Evolutionary conservation across 2,329 filamentous ascomycete species (phyloP).

Genomic region (Aspergillus thermomutatus): DNA sequence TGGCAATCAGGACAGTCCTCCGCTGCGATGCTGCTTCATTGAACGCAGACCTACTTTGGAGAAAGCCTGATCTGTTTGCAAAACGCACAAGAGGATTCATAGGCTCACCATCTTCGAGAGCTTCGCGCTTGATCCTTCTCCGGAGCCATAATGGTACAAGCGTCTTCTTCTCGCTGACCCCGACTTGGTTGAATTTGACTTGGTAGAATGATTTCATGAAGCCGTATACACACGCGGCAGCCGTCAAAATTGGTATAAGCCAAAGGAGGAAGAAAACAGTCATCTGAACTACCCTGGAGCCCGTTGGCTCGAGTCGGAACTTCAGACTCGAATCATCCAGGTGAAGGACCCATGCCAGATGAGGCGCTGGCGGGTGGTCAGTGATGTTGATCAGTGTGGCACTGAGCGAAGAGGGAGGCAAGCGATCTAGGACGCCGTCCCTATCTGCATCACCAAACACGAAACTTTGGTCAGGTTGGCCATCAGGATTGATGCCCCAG

Average conservation of each 20-base stretch:
- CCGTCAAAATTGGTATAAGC: constrained; percentile 52
- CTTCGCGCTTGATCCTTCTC: constrained; percentile 32
- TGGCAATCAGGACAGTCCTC: constrained; percentile 63
- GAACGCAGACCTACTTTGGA: constrained; percentile 36
- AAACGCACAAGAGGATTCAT: constrained; percentile 34
- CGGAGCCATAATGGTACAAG: constrained; percentile 37
- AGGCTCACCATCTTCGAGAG: constrained; percentile 23
- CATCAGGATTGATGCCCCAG: constrained; percentile 65
- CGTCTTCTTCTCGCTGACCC: constrained; percentile 50
- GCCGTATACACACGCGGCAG: constrained; percentile 49
- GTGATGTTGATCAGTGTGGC: constrained; percentile 59
- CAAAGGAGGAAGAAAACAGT: constrained; percentile 53
- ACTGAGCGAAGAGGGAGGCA: constrained; percentile 58
- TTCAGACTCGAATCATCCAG: constrained; percentile 54
- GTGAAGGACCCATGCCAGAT: constrained; percentile 54
- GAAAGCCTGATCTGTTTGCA: constrained; percentile 33
- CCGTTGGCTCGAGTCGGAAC: constrained; percentile 53
- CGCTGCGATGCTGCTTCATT: constrained; percentile 30
- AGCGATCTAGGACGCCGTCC: constrained; percentile 59
- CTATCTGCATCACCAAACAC: constrained; percentile 61
- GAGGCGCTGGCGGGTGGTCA: constrained; percentile 51
- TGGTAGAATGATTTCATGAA: constrained; percentile 63
- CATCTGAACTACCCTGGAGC: constrained; percentile 54
- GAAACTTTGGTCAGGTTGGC: constrained; percentile 57
- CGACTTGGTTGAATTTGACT: constrained; percentile 61